Conservation (phyloP, 106 monocot genomes). For the Iris macrosiphon region DNA sequence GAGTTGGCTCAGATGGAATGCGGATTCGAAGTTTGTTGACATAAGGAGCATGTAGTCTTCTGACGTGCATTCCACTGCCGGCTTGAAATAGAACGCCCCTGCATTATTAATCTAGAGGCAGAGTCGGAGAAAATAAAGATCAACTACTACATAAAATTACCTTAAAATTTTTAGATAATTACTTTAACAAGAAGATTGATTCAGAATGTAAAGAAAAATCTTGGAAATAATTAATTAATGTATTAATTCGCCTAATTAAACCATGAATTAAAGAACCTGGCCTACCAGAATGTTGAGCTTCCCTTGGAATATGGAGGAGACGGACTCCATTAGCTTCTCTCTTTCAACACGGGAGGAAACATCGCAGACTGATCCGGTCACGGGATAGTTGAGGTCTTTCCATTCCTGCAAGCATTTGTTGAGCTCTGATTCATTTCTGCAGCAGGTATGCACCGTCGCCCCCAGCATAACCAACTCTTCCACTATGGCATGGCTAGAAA, state of each 20-base stretch:
- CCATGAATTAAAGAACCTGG: background rate
- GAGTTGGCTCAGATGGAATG: background rate
- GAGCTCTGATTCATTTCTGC: slow-evolving; percentile 57
- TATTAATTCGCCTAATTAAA: background rate
- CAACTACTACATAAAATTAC: background rate
- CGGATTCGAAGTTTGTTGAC: slow-evolving; percentile 24
- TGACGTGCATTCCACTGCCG: background rate
- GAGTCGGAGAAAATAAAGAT: background rate
- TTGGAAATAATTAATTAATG: background rate
- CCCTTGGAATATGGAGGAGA: slow-evolving; percentile 15
- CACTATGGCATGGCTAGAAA: slow-evolving; percentile 39
- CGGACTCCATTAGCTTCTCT: slow-evolving; percentile 5
- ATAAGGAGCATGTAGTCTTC: slow-evolving; percentile 5
- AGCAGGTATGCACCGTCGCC: slow-evolving; percentile 69
- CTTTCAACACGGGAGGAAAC: slow-evolving; percentile 4
- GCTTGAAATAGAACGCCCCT: background rate
- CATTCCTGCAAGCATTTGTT: slow-evolving; percentile 35
- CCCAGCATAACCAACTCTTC: slow-evolving; percentile 66
- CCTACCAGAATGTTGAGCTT: slow-evolving; percentile 21
- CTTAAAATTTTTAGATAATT: background rate
- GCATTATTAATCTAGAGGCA: slow-evolving; percentile 9
- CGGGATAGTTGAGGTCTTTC: slow-evolving; percentile 29
- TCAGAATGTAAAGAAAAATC: background rate
- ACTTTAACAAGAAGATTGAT: background rate
- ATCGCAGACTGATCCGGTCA: slow-evolving; percentile 40